Base-by-base conservation (phyloP, 2,329 filamentous ascomycete species). In the Colletotrichum tabaci region DNA sequence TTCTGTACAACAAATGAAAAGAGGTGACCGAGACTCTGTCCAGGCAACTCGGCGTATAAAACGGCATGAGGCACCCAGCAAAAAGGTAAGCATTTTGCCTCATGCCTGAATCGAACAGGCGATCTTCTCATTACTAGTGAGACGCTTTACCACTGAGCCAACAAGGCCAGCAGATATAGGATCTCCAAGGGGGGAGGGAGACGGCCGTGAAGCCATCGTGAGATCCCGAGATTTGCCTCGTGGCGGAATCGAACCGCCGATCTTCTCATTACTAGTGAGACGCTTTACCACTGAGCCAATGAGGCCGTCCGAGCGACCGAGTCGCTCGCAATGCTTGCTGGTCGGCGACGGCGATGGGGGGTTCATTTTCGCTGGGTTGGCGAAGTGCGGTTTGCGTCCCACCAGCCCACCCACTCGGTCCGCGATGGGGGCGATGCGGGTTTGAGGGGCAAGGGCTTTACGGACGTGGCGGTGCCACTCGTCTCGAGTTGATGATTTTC, bases 71-170 rank as follows among this genome's bases (percentile, higher is more conserved):
- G 30, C 30, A 30, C 30, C 30, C 30, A 8, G 30, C 44, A 44
- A 50, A 52, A 52, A 16, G 40, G 2, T 21, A 52, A 53, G 35
- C 21, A 40, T 30, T 8, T 10, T 62, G 60, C 60, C 60, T 62
- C 60, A 50, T 64, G 61, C n/a, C 38, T n/a, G 61, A 64, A 56
- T 56, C 61, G 61, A 64, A 64, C 61, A n/a, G 38, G n/a, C 61
- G 61, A 64, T 64, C 61, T 64, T 46, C 61, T 64, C 61, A 64
- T 64, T 64, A 64, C 61, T 64, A 64, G 61, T 64, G 61, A 64
- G 61, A 56, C 61, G 61, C 61, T 64, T 56, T 64, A 64, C 23
- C 23, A 26, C 23, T 26, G 23, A 26, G 23, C 23, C 23, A 26
- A 26, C n/a, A 16, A 56, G 61, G 61, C 61, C 10, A n/a, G 21